Base-by-base conservation (phyloP, 2,329 filamentous ascomycete species). In the Fusarium avenaceum region DNA sequence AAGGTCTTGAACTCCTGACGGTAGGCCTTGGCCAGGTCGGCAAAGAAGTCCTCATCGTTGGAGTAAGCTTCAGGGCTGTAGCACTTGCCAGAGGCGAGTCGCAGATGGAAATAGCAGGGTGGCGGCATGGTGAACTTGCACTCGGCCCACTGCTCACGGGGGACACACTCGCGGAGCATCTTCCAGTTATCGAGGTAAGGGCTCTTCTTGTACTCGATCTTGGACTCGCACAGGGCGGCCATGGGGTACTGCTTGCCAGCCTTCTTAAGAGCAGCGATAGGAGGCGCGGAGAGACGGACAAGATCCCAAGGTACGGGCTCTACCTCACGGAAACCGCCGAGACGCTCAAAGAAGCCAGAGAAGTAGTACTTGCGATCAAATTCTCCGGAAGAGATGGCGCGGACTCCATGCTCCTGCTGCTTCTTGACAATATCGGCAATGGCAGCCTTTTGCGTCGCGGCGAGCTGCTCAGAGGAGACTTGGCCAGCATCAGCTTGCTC, bases 71-170 rank as follows among this genome's bases (percentile, higher is more conserved):
- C 80, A 58, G 82, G 79, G 57, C 80, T 82, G 74, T 87, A 88
- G 59, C 85, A 85, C 68, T 82, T 82, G 73, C 79, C 86, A 17
- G 83, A 81, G 53, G 83, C 82, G 66, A 86, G 83, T 49, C 74
- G 72, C 46, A 81, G 71, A 76, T 92, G 90, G 75, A 91, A 92
- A 85, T 89, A 91, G 76, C 87, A 87, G 3, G 89, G 88, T 6
- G 89, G 87, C 19, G 89, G 86, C 72, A 92, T 80, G 19, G 89
- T 91, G 70, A 92, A 85, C 80, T 92, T 91, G 77, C 89, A 86
- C 72, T 89, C 86, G 57, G 83, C 83, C 78, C 87, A 87, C 69
- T 89, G 81, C 61, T 87, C 85, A 44, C 84, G 79, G 2, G 89
- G 85, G 1, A 92, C 81, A 13, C 72, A 65, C 46, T 75, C 75